Base-by-base conservation (phyloP, 176 grass and related monocot species). In the Lolium perenne region DNA sequence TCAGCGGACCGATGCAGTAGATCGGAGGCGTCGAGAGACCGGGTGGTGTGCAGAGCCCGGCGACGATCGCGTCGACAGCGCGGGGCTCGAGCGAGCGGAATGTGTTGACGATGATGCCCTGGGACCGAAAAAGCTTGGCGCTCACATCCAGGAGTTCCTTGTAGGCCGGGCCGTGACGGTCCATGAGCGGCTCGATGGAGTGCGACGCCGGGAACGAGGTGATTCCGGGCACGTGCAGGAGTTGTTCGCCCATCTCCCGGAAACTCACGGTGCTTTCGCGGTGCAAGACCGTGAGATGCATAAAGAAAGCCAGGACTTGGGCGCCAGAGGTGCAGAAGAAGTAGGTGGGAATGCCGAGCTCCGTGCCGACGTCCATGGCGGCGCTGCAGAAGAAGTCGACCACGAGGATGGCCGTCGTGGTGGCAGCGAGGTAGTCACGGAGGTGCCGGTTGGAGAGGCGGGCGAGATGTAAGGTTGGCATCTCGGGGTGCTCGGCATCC, bases 91-190 rank as follows among this genome's bases (percentile, higher is more conserved):
- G 91, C 22, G 17, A 45, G 14, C 38, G 60, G 83, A 93, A 89
- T 22, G 93, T 93, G 88, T 95, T 95, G 58, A 93, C 71, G 38
- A 95, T 56, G 82, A 93, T 47, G 65, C 94, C 94, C 18, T 83
- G 14, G 9, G 57, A 46, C 11, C 72, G 77, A 38, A 38, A 80
- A 0, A 91, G 38, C 67, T 35, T 75, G 7, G 4, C 3, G 74
- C 18, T n/a, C 17, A 10, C 6, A 6, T 5, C 47, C 8, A 95
- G 0, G 71, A 90, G 80, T 0, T 9, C 77, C 14, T 38, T 45
- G 20, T 93, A 95, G 23, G 81, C 89, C 20, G 81, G 77, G 81
- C 90, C 83, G 81, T 81, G 66, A 3, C 91, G 89, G 3, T 95
- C 82, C 40, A 91, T 90, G 84, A 88, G 59, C 1, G 86, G 86